A percentile compares a stretch with the other conserved stretches of the same genome.
Evolutionary conservation across 2,329 filamentous ascomycete genomes (phyloP).

Genomic region (Samsoniella hepiali): DNA sequence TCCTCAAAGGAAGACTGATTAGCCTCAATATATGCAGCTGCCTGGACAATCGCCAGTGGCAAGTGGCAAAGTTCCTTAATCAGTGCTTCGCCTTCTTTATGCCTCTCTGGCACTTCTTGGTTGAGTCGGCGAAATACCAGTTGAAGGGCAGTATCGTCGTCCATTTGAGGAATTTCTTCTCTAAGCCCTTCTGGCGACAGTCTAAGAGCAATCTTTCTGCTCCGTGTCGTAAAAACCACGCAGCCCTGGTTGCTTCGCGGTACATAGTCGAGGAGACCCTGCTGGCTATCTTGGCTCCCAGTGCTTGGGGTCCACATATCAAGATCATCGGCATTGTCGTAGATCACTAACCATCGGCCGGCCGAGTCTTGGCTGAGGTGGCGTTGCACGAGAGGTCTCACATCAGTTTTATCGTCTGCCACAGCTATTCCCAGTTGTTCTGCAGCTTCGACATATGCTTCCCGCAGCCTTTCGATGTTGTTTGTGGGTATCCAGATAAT

Average conservation of each 20-base stretch:
- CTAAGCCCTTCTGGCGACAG: conserved; percentile 14
- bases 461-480: conserved; percentile 6
- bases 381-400: conserved; percentile 15
- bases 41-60: conserved; percentile 37
- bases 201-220: conserved; percentile 16
- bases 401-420: conserved; percentile 9
- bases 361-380: conserved; percentile 6
- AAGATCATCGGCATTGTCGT: conserved; percentile 20
- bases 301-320: conserved; percentile 11
- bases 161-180: conserved; percentile 5
- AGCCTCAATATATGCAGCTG: conserved; percentile 38
- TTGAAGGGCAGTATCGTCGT: not conserved
- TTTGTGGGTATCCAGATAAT: conserved; percentile 18
- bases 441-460: conserved; percentile 13
- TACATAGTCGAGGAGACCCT: conserved; percentile 13
- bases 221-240: conserved; percentile 19
- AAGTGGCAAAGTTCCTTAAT: conserved; percentile 28
- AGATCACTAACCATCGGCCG: conserved; percentile 18
- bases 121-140: conserved; percentile 11
- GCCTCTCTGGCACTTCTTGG: not conserved
- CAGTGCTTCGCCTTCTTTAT: not conserved
- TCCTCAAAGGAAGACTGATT: conserved; percentile 25
- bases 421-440: conserved; percentile 7
- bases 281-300: not conserved
- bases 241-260: conserved; percentile 15